Base-by-base conservation (phyloP, 1,284 basidiomycete genomes). In the Abortiporus biennis region DNA sequence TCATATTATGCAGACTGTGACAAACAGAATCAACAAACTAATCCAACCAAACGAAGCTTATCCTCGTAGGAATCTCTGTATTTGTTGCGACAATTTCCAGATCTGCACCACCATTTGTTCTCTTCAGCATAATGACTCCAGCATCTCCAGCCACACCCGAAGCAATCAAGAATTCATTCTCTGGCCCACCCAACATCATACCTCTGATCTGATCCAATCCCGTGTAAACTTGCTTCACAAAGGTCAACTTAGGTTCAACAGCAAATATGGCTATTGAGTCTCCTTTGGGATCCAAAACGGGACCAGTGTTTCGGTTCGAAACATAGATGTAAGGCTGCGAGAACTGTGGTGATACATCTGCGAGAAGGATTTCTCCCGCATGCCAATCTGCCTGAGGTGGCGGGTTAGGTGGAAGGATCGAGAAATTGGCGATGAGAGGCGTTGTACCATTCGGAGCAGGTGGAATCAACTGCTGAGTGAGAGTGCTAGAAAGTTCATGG, bases 121-220 rank as follows among this genome's bases (percentile, higher is more conserved):
- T 66, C 58, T 66, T 59, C 47, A 76, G 70, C 24, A 83, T 62
- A 43, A 74, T 67, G 9, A 78, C 70, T 1, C 81, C 81, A 1
- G 70, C 76, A 20, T 57, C 63, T 15, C 74, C 74, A 2, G 65
- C 69, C 37, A 66, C 65, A 2, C 80, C 78, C 16, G 66, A 66
- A 27, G 76, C 77, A 35, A 78, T 65, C 32, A 85, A 59, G 54
- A 73, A 83, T 52, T 72, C 68, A 32, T 62, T 58, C 41, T 77
- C 71, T 5, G 68, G 67, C 4, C 73, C 71, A 5, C 78, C 75
- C 38, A 82, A 65, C 55, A 71, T 65, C 74, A 83, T 80, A 2
- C 78, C 79, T 21, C 80, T 66, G 40, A 82, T 71, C 55, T 80
- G 76, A 46, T 76, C 61, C 36, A 84, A 59, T n/a, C 79, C 77